Evolutionary conservation across 2,329 filamentous ascomycete genomes (phyloP).

Genomic region (Phyllosticta citriasiana): DNA sequence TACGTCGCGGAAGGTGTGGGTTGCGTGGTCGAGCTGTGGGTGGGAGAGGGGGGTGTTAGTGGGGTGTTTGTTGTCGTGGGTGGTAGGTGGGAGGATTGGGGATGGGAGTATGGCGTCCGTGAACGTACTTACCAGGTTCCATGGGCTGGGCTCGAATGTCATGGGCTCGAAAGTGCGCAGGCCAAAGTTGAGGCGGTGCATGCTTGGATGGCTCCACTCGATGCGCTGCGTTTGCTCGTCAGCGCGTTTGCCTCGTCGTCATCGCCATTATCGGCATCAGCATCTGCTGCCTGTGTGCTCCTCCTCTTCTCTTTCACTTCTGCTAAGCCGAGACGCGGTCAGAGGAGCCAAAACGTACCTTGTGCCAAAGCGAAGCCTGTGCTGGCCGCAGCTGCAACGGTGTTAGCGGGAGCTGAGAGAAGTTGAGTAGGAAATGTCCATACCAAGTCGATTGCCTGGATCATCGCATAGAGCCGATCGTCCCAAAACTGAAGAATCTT

Average conservation of each 20-base stretch:
- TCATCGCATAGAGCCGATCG: neutral
- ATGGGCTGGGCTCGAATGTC: neutral
- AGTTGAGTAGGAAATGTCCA: neutral
- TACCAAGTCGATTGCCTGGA: neutral
- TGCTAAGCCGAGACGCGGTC: neutral
- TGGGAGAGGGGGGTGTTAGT: neutral
- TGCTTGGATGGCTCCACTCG: neutral
- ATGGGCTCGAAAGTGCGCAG: neutral
- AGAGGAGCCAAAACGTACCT: neutral
- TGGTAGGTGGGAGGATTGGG: neutral
- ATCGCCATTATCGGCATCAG: neutral
- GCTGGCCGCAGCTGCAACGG: neutral
- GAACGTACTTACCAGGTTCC: neutral
- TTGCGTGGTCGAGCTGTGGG: neutral
- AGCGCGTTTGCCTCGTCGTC: neutral
- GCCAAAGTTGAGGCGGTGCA: neutral
- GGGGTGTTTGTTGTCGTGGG: too few species aligned
- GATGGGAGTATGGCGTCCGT: neutral
- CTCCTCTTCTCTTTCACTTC: neutral
- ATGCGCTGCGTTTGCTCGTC: neutral
- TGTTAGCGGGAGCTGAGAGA: neutral
- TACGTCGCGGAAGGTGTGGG: neutral
- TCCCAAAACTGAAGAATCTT: neutral
- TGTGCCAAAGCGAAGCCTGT: neutral
- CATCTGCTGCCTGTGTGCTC: neutral